Conservation (phyloP, 306 rosid species). For the Prunus armeniaca region DNA sequence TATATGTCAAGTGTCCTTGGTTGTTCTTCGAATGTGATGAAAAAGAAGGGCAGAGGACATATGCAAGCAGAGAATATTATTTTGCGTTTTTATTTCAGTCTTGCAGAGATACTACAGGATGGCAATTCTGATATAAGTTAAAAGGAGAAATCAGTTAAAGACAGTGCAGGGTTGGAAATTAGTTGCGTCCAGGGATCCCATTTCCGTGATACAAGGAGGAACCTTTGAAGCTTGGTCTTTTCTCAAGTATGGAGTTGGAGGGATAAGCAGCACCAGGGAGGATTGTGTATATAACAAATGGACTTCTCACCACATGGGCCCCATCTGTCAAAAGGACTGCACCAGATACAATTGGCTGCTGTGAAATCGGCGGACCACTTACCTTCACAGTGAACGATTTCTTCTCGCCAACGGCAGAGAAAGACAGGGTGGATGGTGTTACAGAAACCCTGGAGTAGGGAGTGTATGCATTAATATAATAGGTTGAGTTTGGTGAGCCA, state of each 20-base stretch:
- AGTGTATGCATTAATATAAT: not conserved
- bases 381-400: constrained; percentile 12
- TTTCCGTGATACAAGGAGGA: constrained; percentile 16
- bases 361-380: constrained; percentile 3
- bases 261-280: constrained; percentile 18
- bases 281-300: constrained; percentile 28
- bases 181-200: not conserved
- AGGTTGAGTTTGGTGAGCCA: constrained; percentile 27
- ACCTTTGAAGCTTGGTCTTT: constrained; percentile 8
- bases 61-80: not conserved
- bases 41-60: not conserved
- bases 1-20: not conserved
- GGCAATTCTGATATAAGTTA: not conserved
- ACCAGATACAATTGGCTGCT: constrained; percentile 23
- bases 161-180: not conserved
- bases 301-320: constrained; percentile 22
- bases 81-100: not conserved
- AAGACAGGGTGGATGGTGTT: constrained; percentile 10
- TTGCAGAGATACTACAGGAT: not conserved
- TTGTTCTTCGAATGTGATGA: not conserved
- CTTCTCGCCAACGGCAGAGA: constrained; percentile 20
- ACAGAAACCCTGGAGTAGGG: not conserved
- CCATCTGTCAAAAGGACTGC: constrained; percentile 17
- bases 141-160: not conserved
- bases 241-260: not conserved